Conservation (phyloP, 1,284 basidiomycete genomes). For the Apiotrichum gracile region DNA sequence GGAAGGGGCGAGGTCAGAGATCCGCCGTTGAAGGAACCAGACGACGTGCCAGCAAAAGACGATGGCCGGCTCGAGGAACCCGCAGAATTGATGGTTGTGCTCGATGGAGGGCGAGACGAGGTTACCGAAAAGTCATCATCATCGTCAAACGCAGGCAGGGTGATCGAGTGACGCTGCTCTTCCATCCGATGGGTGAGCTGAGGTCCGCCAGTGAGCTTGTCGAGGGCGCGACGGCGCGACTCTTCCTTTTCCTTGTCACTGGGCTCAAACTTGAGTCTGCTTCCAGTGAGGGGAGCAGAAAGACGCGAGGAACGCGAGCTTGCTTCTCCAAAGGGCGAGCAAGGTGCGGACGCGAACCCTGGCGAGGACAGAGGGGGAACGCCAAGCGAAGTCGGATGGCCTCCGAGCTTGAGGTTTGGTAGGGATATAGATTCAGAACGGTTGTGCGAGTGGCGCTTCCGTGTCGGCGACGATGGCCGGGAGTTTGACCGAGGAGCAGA, state of each 20-base stretch:
- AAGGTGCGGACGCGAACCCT: constrained; percentile 28
- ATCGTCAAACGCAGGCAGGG: constrained; percentile 40
- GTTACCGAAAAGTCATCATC: constrained; percentile 30
- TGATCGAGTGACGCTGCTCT: constrained; percentile 24
- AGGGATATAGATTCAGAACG: constrained; percentile 44
- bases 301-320: constrained; percentile 11
- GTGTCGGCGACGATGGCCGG: constrained; percentile 18
- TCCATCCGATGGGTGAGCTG: not conserved
- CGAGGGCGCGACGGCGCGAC: constrained; percentile 36
- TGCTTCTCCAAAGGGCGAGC: constrained; percentile 22
- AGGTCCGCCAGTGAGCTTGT: constrained; percentile 35
- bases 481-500: constrained; percentile 10
- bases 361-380: constrained; percentile 19
- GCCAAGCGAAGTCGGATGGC: constrained; percentile 33
- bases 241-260: constrained; percentile 41
- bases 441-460: constrained; percentile 39
- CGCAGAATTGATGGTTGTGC: constrained; percentile 19
- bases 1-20: constrained; percentile 18
- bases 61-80: constrained; percentile 28
- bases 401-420: constrained; percentile 36
- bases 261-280: constrained; percentile 40
- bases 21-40: constrained; percentile 15
- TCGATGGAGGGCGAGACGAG: constrained; percentile 31
- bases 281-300: constrained; percentile 1
- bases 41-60: constrained; percentile 20